Percentiles rank a stretch among this genome's conserved stretches.
Conservation (phyloP, 192 early-diverging fungal species). For the Dissophora globulifera region DNA sequence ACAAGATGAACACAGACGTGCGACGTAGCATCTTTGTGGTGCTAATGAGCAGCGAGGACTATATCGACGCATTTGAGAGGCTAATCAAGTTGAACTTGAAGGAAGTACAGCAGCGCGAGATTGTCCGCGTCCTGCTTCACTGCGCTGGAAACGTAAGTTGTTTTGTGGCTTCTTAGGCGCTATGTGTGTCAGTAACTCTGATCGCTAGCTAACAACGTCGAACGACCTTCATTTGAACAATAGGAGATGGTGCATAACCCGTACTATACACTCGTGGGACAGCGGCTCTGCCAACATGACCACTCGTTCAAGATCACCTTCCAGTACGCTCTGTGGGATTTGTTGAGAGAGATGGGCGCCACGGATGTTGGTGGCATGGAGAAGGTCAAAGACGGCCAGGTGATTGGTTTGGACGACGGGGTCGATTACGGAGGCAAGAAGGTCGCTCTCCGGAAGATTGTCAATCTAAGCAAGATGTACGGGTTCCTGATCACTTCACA, state of each 20-base stretch:
- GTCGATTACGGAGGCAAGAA: conserved; percentile 34
- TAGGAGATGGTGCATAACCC: conserved; percentile 93
- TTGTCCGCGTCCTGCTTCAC: conserved; percentile 90
- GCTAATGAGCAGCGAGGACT: conserved; percentile 94
- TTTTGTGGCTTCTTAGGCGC: neutral
- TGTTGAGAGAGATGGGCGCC: conserved; percentile 86
- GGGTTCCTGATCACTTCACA: conserved; percentile 78
- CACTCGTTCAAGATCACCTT: conserved; percentile 90
- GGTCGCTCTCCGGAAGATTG: conserved; percentile 76
- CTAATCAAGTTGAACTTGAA: conserved; percentile 86
- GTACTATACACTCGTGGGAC: conserved; percentile 89
- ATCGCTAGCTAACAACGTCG: neutral
- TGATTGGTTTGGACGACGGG: conserved; percentile 50
- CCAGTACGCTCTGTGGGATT: conserved; percentile 97
- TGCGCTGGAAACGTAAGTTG: conserved; percentile 81
- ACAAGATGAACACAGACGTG: conserved; percentile 98
- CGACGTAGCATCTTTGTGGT: conserved; percentile 92
- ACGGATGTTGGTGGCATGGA: conserved; percentile 81
- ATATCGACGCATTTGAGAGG: conserved; percentile 90
- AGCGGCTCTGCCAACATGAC: conserved; percentile 80
- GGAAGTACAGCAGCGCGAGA: conserved; percentile 94
- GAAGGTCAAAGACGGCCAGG: conserved; percentile 46
- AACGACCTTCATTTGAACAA: too few species aligned
- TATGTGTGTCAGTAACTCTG: neutral
- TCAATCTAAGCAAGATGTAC: conserved; percentile 89